phyloP scores from a whole-genome alignment of 1,284 basidiomycete species.

The Pseudozyma tsukubaensis region DNA sequence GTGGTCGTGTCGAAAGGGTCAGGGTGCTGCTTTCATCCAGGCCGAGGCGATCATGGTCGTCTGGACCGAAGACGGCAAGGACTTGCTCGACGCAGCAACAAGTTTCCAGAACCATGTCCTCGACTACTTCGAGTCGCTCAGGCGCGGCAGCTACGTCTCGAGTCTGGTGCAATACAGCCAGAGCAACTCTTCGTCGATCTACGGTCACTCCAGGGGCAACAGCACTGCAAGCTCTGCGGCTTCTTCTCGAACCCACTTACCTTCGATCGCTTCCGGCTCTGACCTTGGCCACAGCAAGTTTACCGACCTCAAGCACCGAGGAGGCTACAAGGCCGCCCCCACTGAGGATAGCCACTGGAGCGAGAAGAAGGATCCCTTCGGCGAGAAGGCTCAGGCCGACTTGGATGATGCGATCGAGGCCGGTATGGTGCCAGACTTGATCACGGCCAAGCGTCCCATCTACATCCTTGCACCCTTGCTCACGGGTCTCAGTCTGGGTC shows the following conservation, averaged over 20 bases:
- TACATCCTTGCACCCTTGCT: slow-evolving; percentile 83
- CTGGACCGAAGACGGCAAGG: slow-evolving; percentile 79
- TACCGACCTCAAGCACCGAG: slow-evolving; percentile 8
- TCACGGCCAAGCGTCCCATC: slow-evolving; percentile 71
- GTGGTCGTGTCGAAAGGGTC: slow-evolving; percentile 80
- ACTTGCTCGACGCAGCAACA: slow-evolving; percentile 25
- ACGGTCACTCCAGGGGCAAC: slow-evolving; percentile 18
- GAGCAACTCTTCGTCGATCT: slow-evolving; percentile 13
- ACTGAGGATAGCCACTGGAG: slow-evolving; percentile 9
- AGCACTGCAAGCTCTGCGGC: slow-evolving; percentile 25
- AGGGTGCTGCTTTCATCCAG: slow-evolving; percentile 84
- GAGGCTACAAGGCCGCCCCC: slow-evolving; percentile 7
- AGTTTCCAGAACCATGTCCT: slow-evolving; percentile 34
- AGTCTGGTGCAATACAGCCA: slow-evolving; percentile 22
- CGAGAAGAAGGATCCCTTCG: slow-evolving; percentile 16
- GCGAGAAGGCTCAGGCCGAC: slow-evolving; percentile 21
- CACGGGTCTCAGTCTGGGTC: slow-evolving; percentile 75
- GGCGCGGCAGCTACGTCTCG: slow-evolving; percentile 16
- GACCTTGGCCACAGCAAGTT: slow-evolving; percentile 23
- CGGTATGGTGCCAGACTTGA: slow-evolving; percentile 17
- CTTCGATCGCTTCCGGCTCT: slow-evolving; percentile 19
- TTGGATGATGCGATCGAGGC: slow-evolving; percentile 15
- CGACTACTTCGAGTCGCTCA: slow-evolving; percentile 33
- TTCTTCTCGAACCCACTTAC: slow-evolving; percentile 17
- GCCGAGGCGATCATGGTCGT: slow-evolving; percentile 80